phyloP scores from a whole-genome alignment of 257 asterid species.

The Mitragyna speciosa region DNA sequence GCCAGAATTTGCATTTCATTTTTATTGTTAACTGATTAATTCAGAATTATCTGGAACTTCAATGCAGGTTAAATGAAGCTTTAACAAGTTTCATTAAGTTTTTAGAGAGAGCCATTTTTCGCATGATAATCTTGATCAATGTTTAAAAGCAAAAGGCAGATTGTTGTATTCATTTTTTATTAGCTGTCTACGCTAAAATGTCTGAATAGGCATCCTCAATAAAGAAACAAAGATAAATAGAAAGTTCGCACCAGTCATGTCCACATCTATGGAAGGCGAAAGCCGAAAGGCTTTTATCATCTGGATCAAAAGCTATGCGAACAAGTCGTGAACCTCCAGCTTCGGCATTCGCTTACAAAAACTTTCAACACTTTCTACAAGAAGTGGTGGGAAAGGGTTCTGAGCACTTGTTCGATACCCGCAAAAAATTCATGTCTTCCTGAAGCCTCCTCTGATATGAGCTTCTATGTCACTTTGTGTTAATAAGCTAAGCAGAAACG shows the following conservation, averaged over 20 bases:
- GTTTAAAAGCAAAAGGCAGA: not conserved
- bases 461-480: conserved; percentile 31
- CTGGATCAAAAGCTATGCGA: not conserved
- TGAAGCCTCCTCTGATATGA: conserved; percentile 20
- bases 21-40: not conserved
- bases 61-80: no score
- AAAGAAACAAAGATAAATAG: no score
- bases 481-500: conserved; percentile 33
- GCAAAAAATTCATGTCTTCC: conserved; percentile 30
- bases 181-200: not conserved
- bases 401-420: not conserved
- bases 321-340: not conserved
- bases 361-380: not conserved
- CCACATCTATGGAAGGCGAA: not conserved
- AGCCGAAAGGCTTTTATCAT: not conserved
- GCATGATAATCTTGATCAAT: not conserved
- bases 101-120: not conserved
- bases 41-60: no score
- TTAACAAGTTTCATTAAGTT: not conserved
- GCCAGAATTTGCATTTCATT: not conserved
- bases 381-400: not conserved
- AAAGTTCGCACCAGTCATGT: not conserved
- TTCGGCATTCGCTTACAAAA: not conserved
- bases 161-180: not conserved
- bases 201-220: not conserved